Evolutionary conservation across 345 rosid genomes (phyloP).

Genomic region (Moringa oleifera): DNA sequence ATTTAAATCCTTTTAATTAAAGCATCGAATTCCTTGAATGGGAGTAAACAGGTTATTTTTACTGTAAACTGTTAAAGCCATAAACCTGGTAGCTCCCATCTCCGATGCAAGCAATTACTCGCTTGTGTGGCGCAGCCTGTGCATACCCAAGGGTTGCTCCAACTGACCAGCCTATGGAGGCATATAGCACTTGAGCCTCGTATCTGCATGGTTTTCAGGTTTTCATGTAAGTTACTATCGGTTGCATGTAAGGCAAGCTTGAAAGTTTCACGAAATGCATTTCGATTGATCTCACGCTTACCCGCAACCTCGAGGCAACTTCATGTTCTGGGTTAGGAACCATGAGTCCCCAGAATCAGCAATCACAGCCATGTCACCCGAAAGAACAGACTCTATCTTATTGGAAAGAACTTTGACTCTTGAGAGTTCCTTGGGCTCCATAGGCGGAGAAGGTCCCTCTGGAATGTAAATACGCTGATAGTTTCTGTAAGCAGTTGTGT

Average conservation of each 20-base stretch:
- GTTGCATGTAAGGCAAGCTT: no score
- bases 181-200: conserved; percentile 55
- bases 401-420: conserved; percentile 25
- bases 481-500: conserved; percentile 26
- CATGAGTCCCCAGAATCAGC: conserved; percentile 41
- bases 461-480: conserved; percentile 22
- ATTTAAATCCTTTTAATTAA: no score
- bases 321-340: conserved; percentile 32
- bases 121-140: conserved; percentile 39
- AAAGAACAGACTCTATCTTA: conserved; percentile 27
- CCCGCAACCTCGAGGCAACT: conserved; percentile 35
- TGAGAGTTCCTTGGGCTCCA: conserved; percentile 23
- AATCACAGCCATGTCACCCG: conserved; percentile 23
- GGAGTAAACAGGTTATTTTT: no score
- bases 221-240: no score
- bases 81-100: conserved; percentile 59
- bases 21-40: no score
- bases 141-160: conserved; percentile 60
- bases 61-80: no score
- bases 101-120: conserved; percentile 27
- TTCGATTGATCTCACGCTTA: conserved; percentile 8
- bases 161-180: conserved; percentile 61
- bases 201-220: conserved; percentile 22
- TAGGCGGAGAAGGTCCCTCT: conserved; percentile 12
- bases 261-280: no score